Evolutionary conservation across 176 grass and related monocot species (phyloP).

Genomic region (Triticum turgidum): DNA sequence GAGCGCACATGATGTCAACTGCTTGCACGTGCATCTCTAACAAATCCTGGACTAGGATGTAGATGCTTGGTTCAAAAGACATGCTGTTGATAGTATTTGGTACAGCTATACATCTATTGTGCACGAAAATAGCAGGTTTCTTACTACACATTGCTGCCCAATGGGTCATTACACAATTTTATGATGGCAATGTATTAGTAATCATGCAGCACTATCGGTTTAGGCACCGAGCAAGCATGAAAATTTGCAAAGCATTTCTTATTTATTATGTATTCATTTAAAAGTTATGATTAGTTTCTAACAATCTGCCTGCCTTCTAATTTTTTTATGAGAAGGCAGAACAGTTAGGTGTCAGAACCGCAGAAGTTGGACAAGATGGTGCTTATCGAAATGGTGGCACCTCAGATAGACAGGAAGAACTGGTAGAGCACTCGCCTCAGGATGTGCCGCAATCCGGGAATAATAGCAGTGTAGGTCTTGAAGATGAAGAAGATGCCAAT

Average conservation of each 20-base stretch:
- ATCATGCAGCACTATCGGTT: neutral
- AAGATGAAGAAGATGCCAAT: conserved; percentile 5
- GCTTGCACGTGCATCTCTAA: neutral
- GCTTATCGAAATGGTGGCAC: conserved; percentile 17
- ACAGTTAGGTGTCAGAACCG: conserved; percentile 1
- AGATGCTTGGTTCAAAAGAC: neutral
- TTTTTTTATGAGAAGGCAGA: conserved; percentile 25
- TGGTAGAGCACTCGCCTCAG: conserved; percentile 5
- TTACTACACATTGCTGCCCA: neutral
- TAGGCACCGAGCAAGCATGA: neutral
- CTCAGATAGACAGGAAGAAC: conserved; percentile 5
- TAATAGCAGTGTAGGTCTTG: neutral
- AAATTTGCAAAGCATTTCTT: neutral
- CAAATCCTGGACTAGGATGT: neutral
- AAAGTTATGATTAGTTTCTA: conserved; percentile 3
- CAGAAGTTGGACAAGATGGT: conserved; percentile 1
- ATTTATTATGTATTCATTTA: neutral
- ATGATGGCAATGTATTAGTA: neutral
- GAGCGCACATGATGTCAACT: neutral
- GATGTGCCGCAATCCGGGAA: conserved; percentile 4
- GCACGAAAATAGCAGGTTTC: neutral
- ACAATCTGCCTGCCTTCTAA: neutral
- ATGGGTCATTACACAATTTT: neutral
- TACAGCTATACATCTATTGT: neutral
- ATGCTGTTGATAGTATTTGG: neutral